Conservation (phyloP, 305 asterid species). For the Fraxinus albicans region DNA sequence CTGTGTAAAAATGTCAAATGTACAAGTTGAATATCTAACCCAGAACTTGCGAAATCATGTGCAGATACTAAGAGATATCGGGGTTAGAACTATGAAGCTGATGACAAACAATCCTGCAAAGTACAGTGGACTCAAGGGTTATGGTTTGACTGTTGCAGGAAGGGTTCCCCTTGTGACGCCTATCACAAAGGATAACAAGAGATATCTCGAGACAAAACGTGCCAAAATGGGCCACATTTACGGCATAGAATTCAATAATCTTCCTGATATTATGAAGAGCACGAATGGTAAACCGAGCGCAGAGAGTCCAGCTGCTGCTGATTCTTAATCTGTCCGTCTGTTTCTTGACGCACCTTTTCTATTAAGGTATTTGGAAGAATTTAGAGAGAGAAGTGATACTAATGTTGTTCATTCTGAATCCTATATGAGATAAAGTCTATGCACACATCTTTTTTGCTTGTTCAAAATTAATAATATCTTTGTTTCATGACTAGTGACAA, state of each 20-base stretch:
- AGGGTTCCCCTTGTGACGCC: slow-evolving; percentile 74
- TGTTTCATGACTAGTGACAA: background rate
- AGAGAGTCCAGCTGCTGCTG: slow-evolving; percentile 21
- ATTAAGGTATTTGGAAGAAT: background rate
- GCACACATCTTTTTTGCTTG: background rate
- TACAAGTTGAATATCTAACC: background rate
- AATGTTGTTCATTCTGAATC: background rate
- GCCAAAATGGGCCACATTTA: slow-evolving; percentile 83
- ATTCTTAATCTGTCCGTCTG: slow-evolving; percentile 12
- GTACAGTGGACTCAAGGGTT: slow-evolving; percentile 86
- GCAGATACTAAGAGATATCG: slow-evolving; percentile 91
- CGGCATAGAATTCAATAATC: slow-evolving; percentile 46
- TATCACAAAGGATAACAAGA: slow-evolving; percentile 65
- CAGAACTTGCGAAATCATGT: slow-evolving; percentile 12
- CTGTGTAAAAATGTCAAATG: background rate
- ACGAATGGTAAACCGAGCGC: slow-evolving; percentile 29
- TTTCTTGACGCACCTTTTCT: background rate
- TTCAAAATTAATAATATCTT: background rate
- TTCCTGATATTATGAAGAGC: slow-evolving; percentile 35
- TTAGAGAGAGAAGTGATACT: background rate
- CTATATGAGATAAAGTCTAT: background rate
- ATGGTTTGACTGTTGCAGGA: slow-evolving; percentile 78
- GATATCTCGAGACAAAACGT: slow-evolving; percentile 83
- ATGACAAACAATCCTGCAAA: slow-evolving; percentile 98
- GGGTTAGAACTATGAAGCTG: slow-evolving; percentile 84